Evolutionary conservation across 1,139 yeast genomes (phyloP).

Genomic region (Scheffersomyces titani): DNA sequence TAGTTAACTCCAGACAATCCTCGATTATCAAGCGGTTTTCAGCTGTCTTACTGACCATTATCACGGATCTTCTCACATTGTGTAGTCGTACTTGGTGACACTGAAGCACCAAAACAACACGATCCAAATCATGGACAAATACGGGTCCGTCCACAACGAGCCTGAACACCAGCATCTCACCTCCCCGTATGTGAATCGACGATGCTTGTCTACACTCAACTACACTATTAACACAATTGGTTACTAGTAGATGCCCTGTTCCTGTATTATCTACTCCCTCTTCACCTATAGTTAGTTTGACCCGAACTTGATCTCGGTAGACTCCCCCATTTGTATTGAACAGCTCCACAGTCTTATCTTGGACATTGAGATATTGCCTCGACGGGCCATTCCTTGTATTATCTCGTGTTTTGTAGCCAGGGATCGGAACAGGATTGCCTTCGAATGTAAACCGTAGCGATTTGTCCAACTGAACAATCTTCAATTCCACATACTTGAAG

Average conservation of each 20-base stretch:
- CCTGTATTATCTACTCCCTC: not conserved
- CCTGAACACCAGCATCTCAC: constrained; percentile 17
- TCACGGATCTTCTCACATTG: constrained; percentile 19
- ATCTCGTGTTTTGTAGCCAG: not conserved
- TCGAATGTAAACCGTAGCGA: constrained; percentile 21
- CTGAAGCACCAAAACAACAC: constrained; percentile 24
- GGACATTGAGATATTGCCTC: too few relatives aligned
- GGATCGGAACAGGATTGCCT: constrained; percentile 26
- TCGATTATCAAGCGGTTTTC: constrained; percentile 37
- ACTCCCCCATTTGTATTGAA: not conserved
- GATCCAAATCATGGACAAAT: constrained; percentile 23
- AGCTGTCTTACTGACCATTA: constrained; percentile 20
- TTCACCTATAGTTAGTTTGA: not conserved
- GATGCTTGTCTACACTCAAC: constrained; percentile 2
- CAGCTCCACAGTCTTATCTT: not conserved
- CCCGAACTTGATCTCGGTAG: not conserved
- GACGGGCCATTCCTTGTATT: not conserved
- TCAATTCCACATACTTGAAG: constrained; percentile 19
- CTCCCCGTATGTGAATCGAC: constrained; percentile 27
- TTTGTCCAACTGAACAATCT: constrained; percentile 14
- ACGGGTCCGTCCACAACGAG: constrained; percentile 34
- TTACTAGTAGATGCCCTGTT: not conserved
- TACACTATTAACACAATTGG: not conserved
- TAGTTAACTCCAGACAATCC: constrained; percentile 21
- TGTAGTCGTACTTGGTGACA: constrained; percentile 48